Evolutionary conservation across 805 yeast species (phyloP).

Genomic region (Pichia pseudocactophila): DNA sequence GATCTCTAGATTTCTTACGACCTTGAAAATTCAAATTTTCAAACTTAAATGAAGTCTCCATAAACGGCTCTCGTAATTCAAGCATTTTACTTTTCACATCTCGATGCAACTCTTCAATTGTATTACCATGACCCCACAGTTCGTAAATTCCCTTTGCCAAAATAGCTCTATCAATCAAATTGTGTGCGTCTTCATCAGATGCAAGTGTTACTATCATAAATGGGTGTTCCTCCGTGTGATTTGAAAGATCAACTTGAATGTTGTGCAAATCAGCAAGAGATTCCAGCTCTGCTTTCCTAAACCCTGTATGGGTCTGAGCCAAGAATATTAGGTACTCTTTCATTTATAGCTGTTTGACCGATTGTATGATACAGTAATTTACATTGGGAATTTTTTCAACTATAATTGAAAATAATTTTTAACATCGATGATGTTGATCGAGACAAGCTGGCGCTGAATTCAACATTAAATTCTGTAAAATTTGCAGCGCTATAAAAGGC

Average conservation of each 20-base stretch:
- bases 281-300: conserved; percentile 75
- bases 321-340: conserved; percentile 66
- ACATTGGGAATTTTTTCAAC: too few relatives aligned
- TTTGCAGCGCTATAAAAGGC: neutral
- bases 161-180: conserved; percentile 58
- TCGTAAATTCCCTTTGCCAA: conserved; percentile 73
- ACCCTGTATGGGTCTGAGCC: conserved; percentile 76
- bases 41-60: conserved; percentile 59
- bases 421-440: too few relatives aligned
- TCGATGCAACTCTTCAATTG: conserved; percentile 49
- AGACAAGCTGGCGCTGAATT: too few relatives aligned
- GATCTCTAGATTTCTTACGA: conserved; percentile 37
- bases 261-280: conserved; percentile 64
- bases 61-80: conserved; percentile 28
- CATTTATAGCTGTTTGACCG: conserved; percentile 22
- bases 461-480: too few relatives aligned
- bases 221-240: conserved; percentile 54
- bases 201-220: conserved; percentile 61
- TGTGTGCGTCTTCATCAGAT: conserved; percentile 56
- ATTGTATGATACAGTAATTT: neutral
- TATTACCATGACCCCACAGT: conserved; percentile 66
- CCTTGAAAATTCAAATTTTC: conserved; percentile 77
- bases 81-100: conserved; percentile 30
- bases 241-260: conserved; percentile 49
- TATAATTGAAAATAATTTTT: too few relatives aligned